Evolutionary conservation across 1,139 yeast genomes (phyloP).

Genomic region (Suhomyces coccinellae): DNA sequence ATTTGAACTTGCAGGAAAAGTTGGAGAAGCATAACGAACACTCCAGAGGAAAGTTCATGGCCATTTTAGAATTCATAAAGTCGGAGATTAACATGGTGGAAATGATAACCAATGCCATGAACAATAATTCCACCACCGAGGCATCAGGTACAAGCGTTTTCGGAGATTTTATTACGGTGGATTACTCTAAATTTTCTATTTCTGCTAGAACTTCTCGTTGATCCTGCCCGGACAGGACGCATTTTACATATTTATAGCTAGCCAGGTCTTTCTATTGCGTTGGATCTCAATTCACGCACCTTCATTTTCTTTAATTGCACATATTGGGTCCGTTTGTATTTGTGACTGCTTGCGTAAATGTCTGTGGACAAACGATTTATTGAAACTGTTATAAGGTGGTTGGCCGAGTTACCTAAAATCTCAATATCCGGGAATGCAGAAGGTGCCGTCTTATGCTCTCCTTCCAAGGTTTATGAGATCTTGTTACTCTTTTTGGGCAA

Average conservation of each 20-base stretch:
- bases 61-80: conserved; percentile 49
- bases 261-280: not conserved
- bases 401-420: conserved; percentile 25
- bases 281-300: conserved; percentile 1
- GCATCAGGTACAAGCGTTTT: conserved; percentile 25
- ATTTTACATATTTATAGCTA: not conserved
- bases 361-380: conserved; percentile 11
- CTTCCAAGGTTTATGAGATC: conserved; percentile 17
- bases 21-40: conserved; percentile 59
- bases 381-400: conserved; percentile 26
- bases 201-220: conserved; percentile 23
- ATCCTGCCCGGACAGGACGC: conserved; percentile 2
- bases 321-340: not conserved
- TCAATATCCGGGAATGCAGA: conserved; percentile 16
- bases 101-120: conserved; percentile 22
- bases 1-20: conserved; percentile 42
- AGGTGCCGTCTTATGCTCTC: conserved; percentile 11
- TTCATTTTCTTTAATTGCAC: not conserved
- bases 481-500: conserved; percentile 17
- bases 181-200: conserved; percentile 46
- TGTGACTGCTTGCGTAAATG: not conserved
- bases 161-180: conserved; percentile 46
- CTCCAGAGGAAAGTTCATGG: conserved; percentile 51
- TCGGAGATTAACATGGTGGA: conserved; percentile 36
- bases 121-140: conserved; percentile 12